Conservation (phyloP, 2,329 filamentous ascomycete genomes). For the Talaromyces sp. region DNA sequence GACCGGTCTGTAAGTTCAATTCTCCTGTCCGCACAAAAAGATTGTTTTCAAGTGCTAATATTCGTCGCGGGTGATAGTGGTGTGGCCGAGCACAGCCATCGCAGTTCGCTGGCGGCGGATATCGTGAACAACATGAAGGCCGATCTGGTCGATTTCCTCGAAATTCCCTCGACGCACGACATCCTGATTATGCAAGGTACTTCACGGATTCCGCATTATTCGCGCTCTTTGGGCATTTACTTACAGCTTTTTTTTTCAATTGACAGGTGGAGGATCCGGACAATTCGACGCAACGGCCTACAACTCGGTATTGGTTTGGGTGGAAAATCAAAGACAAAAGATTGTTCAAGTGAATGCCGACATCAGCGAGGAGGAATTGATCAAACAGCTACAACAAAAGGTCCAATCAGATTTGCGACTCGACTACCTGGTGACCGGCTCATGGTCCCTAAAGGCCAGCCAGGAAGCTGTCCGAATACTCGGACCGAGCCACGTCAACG, state of each 20-base stretch:
- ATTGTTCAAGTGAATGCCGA: slow-evolving; percentile 38
- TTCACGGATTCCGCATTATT: background rate
- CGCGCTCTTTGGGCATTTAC: background rate
- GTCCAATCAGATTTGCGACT: slow-evolving; percentile 70
- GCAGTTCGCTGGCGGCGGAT: slow-evolving; percentile 70
- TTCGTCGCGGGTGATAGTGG: slow-evolving; percentile 41
- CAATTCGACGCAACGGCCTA: slow-evolving; percentile 81
- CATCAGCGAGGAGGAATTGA: slow-evolving; percentile 48
- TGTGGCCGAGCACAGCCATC: slow-evolving; percentile 86
- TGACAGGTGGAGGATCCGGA: slow-evolving; percentile 66
- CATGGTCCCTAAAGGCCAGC: slow-evolving; percentile 85
- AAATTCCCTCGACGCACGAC: slow-evolving; percentile 83
- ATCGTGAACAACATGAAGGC: slow-evolving; percentile 77
- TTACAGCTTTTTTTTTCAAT: slow-evolving; percentile 29
- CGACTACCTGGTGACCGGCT: slow-evolving; percentile 87
- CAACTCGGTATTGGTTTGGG: slow-evolving; percentile 81
- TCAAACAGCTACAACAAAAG: slow-evolving; percentile 60
- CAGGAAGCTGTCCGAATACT: slow-evolving; percentile 77
- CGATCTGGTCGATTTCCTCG: slow-evolving; percentile 68
- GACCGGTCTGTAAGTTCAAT: slow-evolving; percentile 58
- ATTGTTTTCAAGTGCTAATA: background rate
- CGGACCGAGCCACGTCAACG: slow-evolving; percentile 71
- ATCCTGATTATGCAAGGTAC: slow-evolving; percentile 74
- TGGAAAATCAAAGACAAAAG: slow-evolving; percentile 62
- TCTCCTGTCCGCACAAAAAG: background rate